Conservation (phyloP, 164 flowering plant genomes). For the Berberis thunbergii region DNA sequence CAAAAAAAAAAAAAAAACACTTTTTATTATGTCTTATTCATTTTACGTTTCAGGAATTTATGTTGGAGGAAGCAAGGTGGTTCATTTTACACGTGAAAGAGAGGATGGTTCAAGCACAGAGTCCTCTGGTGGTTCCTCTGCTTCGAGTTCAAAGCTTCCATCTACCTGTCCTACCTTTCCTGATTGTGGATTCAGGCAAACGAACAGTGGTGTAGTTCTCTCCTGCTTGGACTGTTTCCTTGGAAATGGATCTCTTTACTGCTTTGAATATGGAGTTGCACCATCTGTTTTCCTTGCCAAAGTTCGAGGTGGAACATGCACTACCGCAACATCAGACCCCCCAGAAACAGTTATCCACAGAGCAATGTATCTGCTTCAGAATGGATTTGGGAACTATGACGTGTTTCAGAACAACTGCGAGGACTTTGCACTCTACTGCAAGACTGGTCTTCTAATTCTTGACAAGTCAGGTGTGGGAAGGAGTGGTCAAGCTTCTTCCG, state of each 20-base stretch:
- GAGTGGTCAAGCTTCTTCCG: conserved; percentile 90
- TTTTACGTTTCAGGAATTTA: conserved; percentile 40
- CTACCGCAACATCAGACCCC: conserved; percentile 61
- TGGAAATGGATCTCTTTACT: conserved; percentile 55
- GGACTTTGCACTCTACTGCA: conserved; percentile 91
- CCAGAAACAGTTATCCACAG: conserved; percentile 57
- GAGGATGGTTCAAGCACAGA: conserved; percentile 17
- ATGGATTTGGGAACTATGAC: conserved; percentile 92
- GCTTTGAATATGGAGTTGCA: conserved; percentile 70
- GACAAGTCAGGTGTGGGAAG: conserved; percentile 69
- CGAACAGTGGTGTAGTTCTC: conserved; percentile 81
- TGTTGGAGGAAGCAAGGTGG: conserved; percentile 84
- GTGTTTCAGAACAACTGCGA: conserved; percentile 90
- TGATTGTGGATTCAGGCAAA: conserved; percentile 85
- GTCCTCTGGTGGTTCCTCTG: conserved; percentile 21
- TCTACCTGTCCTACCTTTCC: conserved; percentile 66
- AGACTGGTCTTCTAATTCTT: conserved; percentile 70
- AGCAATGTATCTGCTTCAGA: conserved; percentile 91
- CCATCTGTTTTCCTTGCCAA: conserved; percentile 69
- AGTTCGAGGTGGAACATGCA: conserved; percentile 96
- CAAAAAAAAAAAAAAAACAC: too few relatives aligned
- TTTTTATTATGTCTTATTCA: too few relatives aligned
- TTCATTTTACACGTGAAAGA: conserved; percentile 65
- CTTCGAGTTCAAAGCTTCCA: conserved; percentile 21
- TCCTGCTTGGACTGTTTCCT: conserved; percentile 94